Evolutionary conservation across 1,139 yeast species (phyloP).

Genomic region (Suhomyces coccinellae): DNA sequence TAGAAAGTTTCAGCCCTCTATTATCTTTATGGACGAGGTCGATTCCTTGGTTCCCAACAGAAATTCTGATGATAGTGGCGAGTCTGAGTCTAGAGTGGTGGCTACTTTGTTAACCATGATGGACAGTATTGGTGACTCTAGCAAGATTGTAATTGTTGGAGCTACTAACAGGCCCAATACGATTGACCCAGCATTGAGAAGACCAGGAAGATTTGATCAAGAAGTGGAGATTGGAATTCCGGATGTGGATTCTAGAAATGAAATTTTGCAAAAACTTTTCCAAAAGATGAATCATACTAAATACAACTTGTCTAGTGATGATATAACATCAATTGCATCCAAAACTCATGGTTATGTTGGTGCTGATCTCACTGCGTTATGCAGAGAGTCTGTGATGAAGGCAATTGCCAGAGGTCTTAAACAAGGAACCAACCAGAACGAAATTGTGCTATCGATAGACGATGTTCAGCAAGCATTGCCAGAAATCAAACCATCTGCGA

Average conservation of each 20-base stretch:
- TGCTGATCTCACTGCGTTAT: conserved; percentile 85
- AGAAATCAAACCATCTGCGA: conserved; percentile 90
- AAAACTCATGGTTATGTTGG: conserved; percentile 79
- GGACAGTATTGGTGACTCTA: conserved; percentile 81
- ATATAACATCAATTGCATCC: conserved; percentile 59
- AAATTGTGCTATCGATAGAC: conserved; percentile 33
- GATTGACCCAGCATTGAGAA: conserved; percentile 58
- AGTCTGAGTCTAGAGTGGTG: conserved; percentile 84
- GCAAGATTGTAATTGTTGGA: conserved; percentile 74
- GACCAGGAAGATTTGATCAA: conserved; percentile 84
- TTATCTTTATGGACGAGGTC: conserved; percentile 86
- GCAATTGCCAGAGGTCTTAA: conserved; percentile 65
- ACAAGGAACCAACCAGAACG: conserved; percentile 20
- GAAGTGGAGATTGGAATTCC: conserved; percentile 82
- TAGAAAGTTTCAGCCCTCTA: conserved; percentile 76
- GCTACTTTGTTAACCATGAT: conserved; percentile 84
- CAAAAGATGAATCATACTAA: conserved; percentile 57
- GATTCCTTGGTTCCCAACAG: conserved; percentile 88
- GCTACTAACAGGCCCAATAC: conserved; percentile 79
- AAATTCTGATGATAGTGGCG: conserved; percentile 82
- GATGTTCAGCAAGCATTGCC: conserved; percentile 71
- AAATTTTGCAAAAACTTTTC: conserved; percentile 64
- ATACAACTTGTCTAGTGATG: conserved; percentile 51
- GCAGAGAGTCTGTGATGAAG: conserved; percentile 85
- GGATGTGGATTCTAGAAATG: conserved; percentile 63